Evolutionary conservation across 306 rosid species (phyloP).

Genomic region (Quercus cerris): DNA sequence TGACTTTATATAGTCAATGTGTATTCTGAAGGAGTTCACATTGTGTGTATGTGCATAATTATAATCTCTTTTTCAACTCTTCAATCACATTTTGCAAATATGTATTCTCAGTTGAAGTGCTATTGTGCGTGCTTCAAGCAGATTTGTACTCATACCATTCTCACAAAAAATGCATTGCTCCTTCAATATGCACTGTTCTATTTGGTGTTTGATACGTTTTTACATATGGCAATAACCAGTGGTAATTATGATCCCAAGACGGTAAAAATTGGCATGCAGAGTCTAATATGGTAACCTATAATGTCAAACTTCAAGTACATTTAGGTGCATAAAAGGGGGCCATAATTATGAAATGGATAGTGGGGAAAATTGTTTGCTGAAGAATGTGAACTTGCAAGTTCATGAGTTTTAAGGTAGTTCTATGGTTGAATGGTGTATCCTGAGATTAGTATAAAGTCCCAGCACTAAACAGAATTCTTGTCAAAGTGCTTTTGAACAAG

Average conservation of each 20-base stretch:
- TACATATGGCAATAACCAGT: background rate
- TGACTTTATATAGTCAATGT: background rate
- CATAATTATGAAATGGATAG: background rate
- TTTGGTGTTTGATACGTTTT: background rate
- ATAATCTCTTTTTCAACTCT: background rate
- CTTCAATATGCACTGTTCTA: background rate
- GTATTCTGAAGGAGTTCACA: background rate
- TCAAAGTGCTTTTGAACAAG: background rate
- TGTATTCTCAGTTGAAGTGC: background rate
- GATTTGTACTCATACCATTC: background rate
- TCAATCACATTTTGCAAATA: background rate
- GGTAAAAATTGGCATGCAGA: background rate
- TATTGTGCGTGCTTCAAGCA: background rate
- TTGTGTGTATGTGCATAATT: background rate
- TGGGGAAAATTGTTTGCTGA: background rate
- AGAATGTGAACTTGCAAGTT: background rate
- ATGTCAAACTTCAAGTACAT: background rate
- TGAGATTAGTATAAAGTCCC: background rate
- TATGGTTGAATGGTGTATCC: background rate
- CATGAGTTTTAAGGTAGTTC: background rate
- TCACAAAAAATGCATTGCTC: background rate
- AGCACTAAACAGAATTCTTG: background rate
- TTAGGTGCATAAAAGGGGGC: background rate
- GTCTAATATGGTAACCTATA: background rate
- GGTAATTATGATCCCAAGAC: background rate